Conservation (phyloP, 2,329 filamentous ascomycete genomes). For the Penicillium nordicum region DNA sequence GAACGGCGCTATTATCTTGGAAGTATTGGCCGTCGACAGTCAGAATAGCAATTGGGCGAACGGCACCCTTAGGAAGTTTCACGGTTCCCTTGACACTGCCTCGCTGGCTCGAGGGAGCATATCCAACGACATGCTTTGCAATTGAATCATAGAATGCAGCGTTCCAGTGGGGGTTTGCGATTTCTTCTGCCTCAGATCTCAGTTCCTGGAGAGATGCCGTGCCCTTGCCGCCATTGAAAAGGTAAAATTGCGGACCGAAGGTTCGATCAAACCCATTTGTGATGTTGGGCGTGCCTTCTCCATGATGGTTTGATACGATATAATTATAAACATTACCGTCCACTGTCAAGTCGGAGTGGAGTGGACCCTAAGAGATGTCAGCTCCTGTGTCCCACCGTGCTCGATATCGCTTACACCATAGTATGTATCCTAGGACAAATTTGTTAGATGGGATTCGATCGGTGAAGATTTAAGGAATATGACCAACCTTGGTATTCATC, state of each 20-base stretch:
- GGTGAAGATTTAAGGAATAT: conserved; percentile 22
- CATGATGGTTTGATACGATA: conserved; percentile 61
- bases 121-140: conserved; percentile 57
- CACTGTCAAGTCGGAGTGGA: conserved; percentile 61
- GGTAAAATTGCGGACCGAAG: conserved; percentile 62
- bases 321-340: conserved; percentile 67
- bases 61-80: conserved; percentile 51
- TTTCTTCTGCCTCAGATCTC: conserved; percentile 53
- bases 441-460: background rate
- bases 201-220: conserved; percentile 49
- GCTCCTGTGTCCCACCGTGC: background rate
- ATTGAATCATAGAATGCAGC: conserved; percentile 62
- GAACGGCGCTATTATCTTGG: conserved; percentile 58
- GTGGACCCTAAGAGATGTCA: conserved; percentile 45
- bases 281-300: conserved; percentile 62
- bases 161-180: conserved; percentile 54
- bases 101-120: conserved; percentile 52
- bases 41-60: conserved; percentile 55
- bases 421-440: conserved; percentile 24
- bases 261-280: conserved; percentile 63
- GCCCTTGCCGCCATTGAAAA: conserved; percentile 58
- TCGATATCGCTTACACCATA: conserved; percentile 21
- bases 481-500: conserved; percentile 62
- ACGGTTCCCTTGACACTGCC: conserved; percentile 52
- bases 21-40: conserved; percentile 52